These are phyloP conservation scores for Orychophragmus violaceus DNA, from an alignment of 345 rosid species.

Conservation along the genomic window DNA sequence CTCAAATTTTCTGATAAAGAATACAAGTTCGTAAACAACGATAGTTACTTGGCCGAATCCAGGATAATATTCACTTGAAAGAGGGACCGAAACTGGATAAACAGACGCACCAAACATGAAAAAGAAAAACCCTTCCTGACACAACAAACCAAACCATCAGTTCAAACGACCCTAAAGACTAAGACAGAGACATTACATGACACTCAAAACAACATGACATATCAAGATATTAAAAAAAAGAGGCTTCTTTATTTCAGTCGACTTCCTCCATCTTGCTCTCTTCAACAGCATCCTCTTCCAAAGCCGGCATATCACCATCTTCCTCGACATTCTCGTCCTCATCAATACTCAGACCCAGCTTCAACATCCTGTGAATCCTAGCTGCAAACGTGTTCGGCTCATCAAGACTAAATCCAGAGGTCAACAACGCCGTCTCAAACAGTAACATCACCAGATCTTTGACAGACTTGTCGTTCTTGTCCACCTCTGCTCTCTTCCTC, in stretches of 20 bases:
- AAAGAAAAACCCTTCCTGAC: too few species aligned
- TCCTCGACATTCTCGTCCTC: slow-evolving; percentile 48
- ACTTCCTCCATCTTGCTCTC: slow-evolving; percentile 92
- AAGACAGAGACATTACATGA: background rate
- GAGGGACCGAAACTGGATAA: background rate
- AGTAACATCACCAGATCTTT: slow-evolving; percentile 59
- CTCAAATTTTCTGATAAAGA: too few species aligned
- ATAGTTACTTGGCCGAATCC: background rate
- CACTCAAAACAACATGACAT: background rate
- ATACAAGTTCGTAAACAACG: background rate
- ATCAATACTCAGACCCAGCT: slow-evolving; percentile 62
- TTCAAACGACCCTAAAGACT: background rate
- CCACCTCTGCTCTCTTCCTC: slow-evolving; percentile 63
- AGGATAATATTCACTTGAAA: background rate
- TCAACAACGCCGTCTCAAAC: too few species aligned
- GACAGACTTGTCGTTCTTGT: slow-evolving; percentile 71
- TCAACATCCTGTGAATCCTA: slow-evolving; percentile 75
- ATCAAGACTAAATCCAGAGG: slow-evolving; percentile 67
- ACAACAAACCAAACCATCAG: background rate
- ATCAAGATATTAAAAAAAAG: background rate
- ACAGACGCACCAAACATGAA: too few species aligned
- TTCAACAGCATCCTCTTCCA: slow-evolving; percentile 66
- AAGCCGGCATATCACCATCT: slow-evolving; percentile 61
- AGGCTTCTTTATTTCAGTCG: slow-evolving; percentile 22
- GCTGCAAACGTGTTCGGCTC: slow-evolving; percentile 66